These are phyloP conservation scores for Xylariaceae sp. DNA, from an alignment of 2,329 filamentous ascomycete genomes.

Conservation along the genomic window DNA sequence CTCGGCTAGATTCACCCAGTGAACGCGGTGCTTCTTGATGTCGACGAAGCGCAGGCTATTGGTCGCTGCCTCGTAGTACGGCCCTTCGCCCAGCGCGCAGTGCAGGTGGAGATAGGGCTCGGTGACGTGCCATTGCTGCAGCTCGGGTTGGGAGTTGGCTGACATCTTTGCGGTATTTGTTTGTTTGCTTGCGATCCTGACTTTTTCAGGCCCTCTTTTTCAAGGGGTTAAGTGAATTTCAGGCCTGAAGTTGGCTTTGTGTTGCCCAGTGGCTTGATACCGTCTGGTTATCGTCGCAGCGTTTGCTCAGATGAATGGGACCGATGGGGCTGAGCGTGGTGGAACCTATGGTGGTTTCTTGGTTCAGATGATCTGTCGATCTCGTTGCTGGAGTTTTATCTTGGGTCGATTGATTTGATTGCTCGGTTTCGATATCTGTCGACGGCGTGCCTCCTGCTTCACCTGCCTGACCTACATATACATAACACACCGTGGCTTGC, in stretches of 20 bases:
- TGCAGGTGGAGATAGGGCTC: constrained; percentile 56
- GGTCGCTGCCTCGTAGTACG: constrained; percentile 63
- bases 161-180: constrained; percentile 24
- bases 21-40: constrained; percentile 70
- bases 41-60: constrained; percentile 73
- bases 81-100: constrained; percentile 67
- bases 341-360: neutral
- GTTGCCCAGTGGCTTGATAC: neutral
- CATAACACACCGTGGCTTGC: no score
- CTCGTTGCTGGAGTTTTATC: neutral
- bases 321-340: neutral
- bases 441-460: no score
- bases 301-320: neutral
- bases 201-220: neutral
- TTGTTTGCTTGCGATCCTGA: neutral
- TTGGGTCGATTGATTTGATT: neutral
- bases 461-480: no score
- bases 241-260: neutral
- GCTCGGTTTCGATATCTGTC: neutral
- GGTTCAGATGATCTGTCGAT: neutral
- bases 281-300: neutral
- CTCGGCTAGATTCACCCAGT: constrained; percentile 61
- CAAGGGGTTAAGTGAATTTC: neutral
- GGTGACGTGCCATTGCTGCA: constrained; percentile 47
- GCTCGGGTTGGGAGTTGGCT: constrained; percentile 22